These are phyloP conservation scores for Fagus crenata DNA, from an alignment of 306 rosid species.

Conservation along the genomic window DNA sequence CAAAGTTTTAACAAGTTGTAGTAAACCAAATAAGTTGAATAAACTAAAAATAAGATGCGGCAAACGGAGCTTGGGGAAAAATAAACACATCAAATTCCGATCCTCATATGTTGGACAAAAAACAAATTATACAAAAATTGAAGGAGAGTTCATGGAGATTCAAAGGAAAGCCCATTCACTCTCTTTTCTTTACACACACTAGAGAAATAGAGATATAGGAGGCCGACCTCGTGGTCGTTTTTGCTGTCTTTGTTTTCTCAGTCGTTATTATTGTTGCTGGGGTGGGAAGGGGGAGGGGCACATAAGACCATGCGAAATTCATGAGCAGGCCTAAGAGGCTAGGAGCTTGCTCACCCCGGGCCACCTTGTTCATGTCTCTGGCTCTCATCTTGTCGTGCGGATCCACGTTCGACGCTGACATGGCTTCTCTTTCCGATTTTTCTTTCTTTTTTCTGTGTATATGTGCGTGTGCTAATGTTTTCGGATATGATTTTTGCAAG, in stretches of 20 bases:
- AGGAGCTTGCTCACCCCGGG: constrained; percentile 53
- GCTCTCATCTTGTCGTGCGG: constrained; percentile 56
- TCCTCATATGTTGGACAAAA: no score
- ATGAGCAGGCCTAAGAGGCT: constrained; percentile 56
- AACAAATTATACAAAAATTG: no score
- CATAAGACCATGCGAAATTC: constrained; percentile 51
- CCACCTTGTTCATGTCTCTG: constrained; percentile 49
- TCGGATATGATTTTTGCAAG: not conserved
- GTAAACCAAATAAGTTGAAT: no score
- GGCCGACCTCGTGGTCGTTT: not conserved
- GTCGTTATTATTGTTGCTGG: constrained; percentile 7
- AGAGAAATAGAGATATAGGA: not conserved
- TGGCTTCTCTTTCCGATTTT: not conserved
- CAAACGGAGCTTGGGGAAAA: no score
- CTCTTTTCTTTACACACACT: no score
- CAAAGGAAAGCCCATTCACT: no score
- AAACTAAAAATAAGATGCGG: no score
- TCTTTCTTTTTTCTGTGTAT: not conserved
- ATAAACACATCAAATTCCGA: no score
- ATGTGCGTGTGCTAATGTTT: no score
- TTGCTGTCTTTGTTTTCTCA: not conserved
- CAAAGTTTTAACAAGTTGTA: no score
- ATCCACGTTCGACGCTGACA: constrained; percentile 46
- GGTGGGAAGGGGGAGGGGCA: constrained; percentile 37
- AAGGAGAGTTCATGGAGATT: no score